A percentile compares a stretch with the other conserved stretches of the same genome.
These are phyloP conservation scores for Aspergillus transmontanensis DNA, from an alignment of 2,329 filamentous ascomycete genomes.

Conservation along the genomic window DNA sequence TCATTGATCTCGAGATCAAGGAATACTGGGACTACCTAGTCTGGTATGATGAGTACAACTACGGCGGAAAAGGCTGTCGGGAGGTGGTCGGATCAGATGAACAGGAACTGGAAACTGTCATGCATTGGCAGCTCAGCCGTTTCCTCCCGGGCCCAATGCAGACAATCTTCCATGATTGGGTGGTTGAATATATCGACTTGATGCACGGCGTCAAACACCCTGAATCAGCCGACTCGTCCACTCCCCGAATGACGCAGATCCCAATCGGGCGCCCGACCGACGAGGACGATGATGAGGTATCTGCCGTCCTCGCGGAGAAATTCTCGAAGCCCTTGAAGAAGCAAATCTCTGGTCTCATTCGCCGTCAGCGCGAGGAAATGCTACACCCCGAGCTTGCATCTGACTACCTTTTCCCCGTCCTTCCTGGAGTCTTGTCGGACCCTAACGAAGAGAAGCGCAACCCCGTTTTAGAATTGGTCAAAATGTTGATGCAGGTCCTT, in stretches of 20 bases:
- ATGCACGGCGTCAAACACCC: constrained; percentile 87
- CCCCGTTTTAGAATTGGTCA: constrained; percentile 86
- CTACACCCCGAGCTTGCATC: constrained; percentile 83
- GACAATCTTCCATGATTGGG: constrained; percentile 84
- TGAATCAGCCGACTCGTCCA: constrained; percentile 62
- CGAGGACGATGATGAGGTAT: constrained; percentile 60
- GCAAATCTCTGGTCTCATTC: constrained; percentile 78
- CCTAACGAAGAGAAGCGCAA: constrained; percentile 64
- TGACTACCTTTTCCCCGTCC: constrained; percentile 82
- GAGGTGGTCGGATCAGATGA: constrained; percentile 76
- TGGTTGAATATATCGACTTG: constrained; percentile 90
- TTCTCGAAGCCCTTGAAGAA: constrained; percentile 92
- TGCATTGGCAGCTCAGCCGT: constrained; percentile 97
- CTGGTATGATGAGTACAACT: constrained; percentile 99
- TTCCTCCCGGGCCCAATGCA: constrained; percentile 83
- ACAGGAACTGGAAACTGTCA: constrained; percentile 84
- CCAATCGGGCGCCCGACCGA: constrained; percentile 61
- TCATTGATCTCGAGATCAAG: constrained; percentile 94
- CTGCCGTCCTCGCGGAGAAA: constrained; percentile 72
- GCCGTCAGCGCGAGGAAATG: constrained; percentile 83
- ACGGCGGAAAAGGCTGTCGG: constrained; percentile 88
- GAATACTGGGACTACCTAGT: constrained; percentile 99
- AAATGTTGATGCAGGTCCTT: constrained; percentile 88
- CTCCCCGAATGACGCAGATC: constrained; percentile 62
- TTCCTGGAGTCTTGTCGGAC: constrained; percentile 58